Conservation (phyloP, 2,329 filamentous ascomycete genomes). For the Basipetospora chlamydospora region DNA sequence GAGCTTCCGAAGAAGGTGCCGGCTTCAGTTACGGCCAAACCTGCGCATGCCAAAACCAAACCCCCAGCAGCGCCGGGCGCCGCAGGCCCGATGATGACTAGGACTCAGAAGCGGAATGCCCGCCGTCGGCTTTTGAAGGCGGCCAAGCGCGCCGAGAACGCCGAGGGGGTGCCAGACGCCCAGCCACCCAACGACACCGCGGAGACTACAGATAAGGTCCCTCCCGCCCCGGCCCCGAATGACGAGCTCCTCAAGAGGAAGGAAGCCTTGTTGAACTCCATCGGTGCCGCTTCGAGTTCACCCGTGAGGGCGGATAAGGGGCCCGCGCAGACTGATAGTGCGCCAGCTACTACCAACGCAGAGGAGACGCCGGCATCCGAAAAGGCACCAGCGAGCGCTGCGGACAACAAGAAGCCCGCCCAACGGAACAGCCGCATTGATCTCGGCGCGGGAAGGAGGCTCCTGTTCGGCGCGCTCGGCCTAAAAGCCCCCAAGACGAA, state of each 20-base stretch:
- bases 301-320: background rate
- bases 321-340: background rate
- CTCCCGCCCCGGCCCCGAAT: conserved; percentile 8
- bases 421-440: conserved; percentile 16
- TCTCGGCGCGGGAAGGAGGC: conserved; percentile 47
- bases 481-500: conserved; percentile 53
- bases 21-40: too few relatives aligned
- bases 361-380: background rate
- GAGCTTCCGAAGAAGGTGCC: too few relatives aligned
- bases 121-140: conserved; percentile 22
- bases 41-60: too few relatives aligned
- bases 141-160: too few relatives aligned
- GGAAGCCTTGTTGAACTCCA: conserved; percentile 21
- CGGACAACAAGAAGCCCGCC: too few relatives aligned
- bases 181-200: too few relatives aligned
- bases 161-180: too few relatives aligned
- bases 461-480: conserved; percentile 61
- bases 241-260: conserved; percentile 24
- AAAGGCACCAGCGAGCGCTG: too few relatives aligned
- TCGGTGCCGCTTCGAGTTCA: conserved; percentile 8
- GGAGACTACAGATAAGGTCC: too few relatives aligned
- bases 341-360: background rate
- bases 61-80: background rate
- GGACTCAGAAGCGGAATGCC: conserved; percentile 37
- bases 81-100: conserved; percentile 12